Evolutionary conservation across 106 monocot genomes (phyloP).

Genomic region (Phalaenopsis aphrodite): DNA sequence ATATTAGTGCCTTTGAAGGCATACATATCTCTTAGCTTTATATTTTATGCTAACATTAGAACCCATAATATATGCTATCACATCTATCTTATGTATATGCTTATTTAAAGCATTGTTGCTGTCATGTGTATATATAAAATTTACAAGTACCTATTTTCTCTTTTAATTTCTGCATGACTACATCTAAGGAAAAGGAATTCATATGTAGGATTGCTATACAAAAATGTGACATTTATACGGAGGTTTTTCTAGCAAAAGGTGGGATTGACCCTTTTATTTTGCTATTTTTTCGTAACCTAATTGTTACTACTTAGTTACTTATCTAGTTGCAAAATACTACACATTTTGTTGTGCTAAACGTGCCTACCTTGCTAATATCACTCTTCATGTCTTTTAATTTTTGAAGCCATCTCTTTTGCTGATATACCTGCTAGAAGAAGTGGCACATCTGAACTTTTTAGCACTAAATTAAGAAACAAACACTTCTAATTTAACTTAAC

Average conservation of each 20-base stretch:
- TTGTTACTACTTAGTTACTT: not conserved
- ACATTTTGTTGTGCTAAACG: not conserved
- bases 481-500: too few species aligned
- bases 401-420: not conserved
- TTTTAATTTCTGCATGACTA: not conserved
- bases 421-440: not conserved
- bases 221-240: too few species aligned
- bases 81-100: not conserved
- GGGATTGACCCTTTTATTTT: not conserved
- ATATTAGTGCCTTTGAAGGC: not conserved
- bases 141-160: not conserved
- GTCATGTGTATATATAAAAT: not conserved
- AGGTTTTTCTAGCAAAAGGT: not conserved
- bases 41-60: not conserved
- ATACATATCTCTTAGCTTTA: not conserved
- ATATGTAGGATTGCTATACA: not conserved
- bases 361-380: not conserved
- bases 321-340: constrained; percentile 1
- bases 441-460: too few species aligned
- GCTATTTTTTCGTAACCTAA: not conserved
- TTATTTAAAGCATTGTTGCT: not conserved
- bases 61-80: not conserved
- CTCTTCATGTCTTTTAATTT: not conserved
- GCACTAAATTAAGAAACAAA: too few species aligned
- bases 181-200: not conserved